A percentile compares a stretch with the other conserved stretches of the same genome.
phyloP scores from a whole-genome alignment of 352 stramenopile species.

The Phytophthora pistaciae region DNA sequence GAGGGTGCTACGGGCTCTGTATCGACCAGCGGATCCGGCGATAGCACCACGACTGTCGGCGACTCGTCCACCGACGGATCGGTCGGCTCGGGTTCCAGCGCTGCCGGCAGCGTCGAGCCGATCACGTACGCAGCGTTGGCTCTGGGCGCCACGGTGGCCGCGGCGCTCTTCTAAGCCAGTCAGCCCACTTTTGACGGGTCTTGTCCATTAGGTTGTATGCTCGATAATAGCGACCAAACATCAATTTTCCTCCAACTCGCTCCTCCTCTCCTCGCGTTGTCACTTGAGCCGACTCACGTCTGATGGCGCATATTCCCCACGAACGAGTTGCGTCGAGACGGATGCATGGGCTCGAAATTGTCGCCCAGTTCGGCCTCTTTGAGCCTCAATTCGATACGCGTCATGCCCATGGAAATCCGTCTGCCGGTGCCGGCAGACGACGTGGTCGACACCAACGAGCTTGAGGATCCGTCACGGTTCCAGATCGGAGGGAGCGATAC shows the following conservation, averaged over 20 bases:
- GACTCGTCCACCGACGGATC: slow-evolving; percentile 3
- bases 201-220: slow-evolving; percentile 35
- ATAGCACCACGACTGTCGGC: slow-evolving; percentile 16
- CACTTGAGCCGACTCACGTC: slow-evolving; percentile 11
- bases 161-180: slow-evolving; percentile 32
- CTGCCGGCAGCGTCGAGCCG: slow-evolving; percentile 26
- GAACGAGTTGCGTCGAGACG: slow-evolving; percentile 34
- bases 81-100: slow-evolving; percentile 12
- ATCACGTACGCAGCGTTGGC: slow-evolving; percentile 24
- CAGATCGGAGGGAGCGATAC: slow-evolving; percentile 39
- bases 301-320: slow-evolving; percentile 22
- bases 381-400: slow-evolving; percentile 60
- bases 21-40: slow-evolving; percentile 22
- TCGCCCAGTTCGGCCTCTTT: slow-evolving; percentile 67
- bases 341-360: slow-evolving; percentile 40
- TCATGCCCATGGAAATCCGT: slow-evolving; percentile 42
- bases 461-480: slow-evolving; percentile 25
- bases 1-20: background rate
- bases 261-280: background rate
- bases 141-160: slow-evolving; percentile 20
- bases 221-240: slow-evolving; percentile 36
- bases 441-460: slow-evolving; percentile 18
- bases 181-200: background rate
- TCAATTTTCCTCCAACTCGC: slow-evolving; percentile 13
- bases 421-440: slow-evolving; percentile 21